Conservation (phyloP, 805 yeast species). For the Babjeviella inositovora region DNA sequence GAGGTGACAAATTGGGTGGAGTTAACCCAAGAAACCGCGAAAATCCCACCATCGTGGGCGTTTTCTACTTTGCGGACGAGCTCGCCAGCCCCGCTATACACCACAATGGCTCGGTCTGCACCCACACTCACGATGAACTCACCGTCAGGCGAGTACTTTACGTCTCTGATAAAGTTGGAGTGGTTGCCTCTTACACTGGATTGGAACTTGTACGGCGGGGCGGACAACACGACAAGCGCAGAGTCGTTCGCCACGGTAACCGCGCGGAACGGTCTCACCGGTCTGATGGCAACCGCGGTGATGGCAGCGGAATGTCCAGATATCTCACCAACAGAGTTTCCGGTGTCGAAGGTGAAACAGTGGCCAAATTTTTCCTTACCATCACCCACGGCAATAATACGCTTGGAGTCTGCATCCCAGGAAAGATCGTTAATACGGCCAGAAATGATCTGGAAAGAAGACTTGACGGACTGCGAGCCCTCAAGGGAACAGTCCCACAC, state of each 20-base stretch:
- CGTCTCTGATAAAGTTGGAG: constrained; percentile 65
- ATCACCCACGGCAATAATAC: constrained; percentile 88
- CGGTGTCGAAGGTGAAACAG: constrained; percentile 86
- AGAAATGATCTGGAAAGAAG: constrained; percentile 64
- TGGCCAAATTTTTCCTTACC: constrained; percentile 89
- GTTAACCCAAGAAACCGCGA: constrained; percentile 57
- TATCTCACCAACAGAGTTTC: constrained; percentile 93
- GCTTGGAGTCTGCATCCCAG: constrained; percentile 82
- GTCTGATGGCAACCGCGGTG: constrained; percentile 73
- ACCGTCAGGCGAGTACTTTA: constrained; percentile 73
- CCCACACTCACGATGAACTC: constrained; percentile 65
- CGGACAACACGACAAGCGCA: constrained; percentile 68
- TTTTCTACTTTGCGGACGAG: constrained; percentile 29
- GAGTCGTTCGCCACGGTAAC: constrained; percentile 88
- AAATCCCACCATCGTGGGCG: constrained; percentile 67
- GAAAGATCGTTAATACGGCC: constrained; percentile 74
- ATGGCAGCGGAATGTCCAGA: constrained; percentile 80
- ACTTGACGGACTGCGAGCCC: constrained; percentile 44
- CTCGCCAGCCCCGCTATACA: constrained; percentile 87
- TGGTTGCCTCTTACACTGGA: constrained; percentile 62
- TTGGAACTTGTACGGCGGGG: constrained; percentile 88
- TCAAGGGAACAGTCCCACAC: constrained; percentile 67
- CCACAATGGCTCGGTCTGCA: constrained; percentile 58
- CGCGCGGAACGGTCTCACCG: constrained; percentile 82
- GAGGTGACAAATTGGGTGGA: constrained; percentile 51